phyloP scores from a whole-genome alignment of 495 filamentous ascomycete species.

The Xylaria castorea region DNA sequence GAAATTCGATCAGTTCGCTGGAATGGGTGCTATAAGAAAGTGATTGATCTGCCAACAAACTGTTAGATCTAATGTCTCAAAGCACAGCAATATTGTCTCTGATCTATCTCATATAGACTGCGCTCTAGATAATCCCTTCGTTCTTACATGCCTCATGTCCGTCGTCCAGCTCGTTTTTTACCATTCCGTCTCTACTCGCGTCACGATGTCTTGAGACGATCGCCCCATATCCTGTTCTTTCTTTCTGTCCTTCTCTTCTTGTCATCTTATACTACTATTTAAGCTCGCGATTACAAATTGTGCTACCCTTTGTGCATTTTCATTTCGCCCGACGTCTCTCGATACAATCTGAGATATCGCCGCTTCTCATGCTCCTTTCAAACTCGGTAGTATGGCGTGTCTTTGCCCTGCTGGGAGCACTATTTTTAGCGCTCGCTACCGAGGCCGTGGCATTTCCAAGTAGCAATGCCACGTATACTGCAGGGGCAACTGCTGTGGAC shows the following conservation, averaged over 20 bases:
- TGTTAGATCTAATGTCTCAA: conserved; percentile 14
- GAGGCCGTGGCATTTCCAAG: neutral
- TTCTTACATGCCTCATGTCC: conserved; percentile 11
- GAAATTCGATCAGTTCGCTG: neutral
- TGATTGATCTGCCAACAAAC: neutral
- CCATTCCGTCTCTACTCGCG: neutral
- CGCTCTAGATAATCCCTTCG: conserved; percentile 10
- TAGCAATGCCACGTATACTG: neutral
- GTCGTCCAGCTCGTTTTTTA: conserved; percentile 15
- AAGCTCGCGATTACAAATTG: neutral
- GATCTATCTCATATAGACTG: conserved; percentile 20
- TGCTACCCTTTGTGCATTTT: neutral
- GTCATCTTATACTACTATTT: neutral
- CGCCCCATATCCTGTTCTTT: neutral
- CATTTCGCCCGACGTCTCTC: neutral
- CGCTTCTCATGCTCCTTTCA: conserved; percentile 8
- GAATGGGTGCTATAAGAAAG: conserved; percentile 10
- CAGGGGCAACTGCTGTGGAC: neutral
- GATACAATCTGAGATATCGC: conserved; percentile 1
- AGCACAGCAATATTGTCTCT: neutral
- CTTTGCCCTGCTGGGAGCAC: neutral
- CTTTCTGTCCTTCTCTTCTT: conserved; percentile 12
- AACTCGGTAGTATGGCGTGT: conserved; percentile 7
- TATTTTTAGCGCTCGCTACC: neutral
- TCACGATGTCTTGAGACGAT: conserved; percentile 4